phyloP scores from a whole-genome alignment of 768 basidiomycete species.

The Dioszegia aurantiaca region DNA sequence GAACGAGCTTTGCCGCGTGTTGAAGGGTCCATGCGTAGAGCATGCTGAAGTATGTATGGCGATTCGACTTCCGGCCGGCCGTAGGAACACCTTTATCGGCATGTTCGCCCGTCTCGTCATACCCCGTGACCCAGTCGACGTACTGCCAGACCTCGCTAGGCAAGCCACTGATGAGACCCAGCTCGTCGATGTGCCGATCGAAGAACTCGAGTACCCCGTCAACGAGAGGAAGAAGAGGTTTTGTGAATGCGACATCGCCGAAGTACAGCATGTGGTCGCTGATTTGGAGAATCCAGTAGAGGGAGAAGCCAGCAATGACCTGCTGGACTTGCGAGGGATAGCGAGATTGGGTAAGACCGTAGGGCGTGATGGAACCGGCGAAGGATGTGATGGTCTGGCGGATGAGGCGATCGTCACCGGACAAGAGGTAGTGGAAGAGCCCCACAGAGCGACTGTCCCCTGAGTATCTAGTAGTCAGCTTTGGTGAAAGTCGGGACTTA shows the following conservation, averaged over 20 bases:
- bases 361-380: constrained; percentile 26
- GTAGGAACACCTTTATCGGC: constrained; percentile 31
- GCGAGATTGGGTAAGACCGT: constrained; percentile 30
- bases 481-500: neutral
- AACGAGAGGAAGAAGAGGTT: constrained; percentile 21
- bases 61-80: constrained; percentile 17
- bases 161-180: constrained; percentile 28
- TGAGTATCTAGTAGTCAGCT: constrained; percentile 24
- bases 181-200: constrained; percentile 25
- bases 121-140: constrained; percentile 33
- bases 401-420: constrained; percentile 32
- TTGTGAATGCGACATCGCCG: constrained; percentile 21
- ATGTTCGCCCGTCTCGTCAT: constrained; percentile 22
- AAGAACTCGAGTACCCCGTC: constrained; percentile 34
- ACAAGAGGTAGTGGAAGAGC: constrained; percentile 35
- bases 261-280: constrained; percentile 32
- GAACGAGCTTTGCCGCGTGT: constrained; percentile 6
- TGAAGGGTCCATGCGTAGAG: constrained; percentile 13
- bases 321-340: constrained; percentile 33
- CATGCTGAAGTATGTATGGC: constrained; percentile 23
- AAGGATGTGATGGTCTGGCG: constrained; percentile 31
- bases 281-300: constrained; percentile 29
- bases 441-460: constrained; percentile 33
- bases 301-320: constrained; percentile 37
- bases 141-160: constrained; percentile 31